A percentile compares a stretch with the other conserved stretches of the same genome.
Conservation (phyloP, 768 basidiomycete species). For the Grammothele lineata region DNA sequence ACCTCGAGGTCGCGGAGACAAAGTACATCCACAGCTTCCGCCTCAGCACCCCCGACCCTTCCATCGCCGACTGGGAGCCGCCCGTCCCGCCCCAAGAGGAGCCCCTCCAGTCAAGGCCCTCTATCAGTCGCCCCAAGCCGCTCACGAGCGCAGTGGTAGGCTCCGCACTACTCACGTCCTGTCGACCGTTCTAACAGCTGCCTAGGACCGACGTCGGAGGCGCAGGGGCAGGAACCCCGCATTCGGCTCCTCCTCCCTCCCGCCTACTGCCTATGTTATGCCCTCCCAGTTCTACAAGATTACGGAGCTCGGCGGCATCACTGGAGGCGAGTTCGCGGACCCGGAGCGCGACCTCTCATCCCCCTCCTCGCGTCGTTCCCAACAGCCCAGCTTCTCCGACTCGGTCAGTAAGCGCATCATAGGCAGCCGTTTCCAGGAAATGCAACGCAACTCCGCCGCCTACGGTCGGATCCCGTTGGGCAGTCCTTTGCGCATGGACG, state of each 20-base stretch:
- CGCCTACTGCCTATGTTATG: constrained; percentile 75
- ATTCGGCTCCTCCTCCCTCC: constrained; percentile 60
- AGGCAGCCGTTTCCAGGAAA: constrained; percentile 71
- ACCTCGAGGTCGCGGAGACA: constrained; percentile 76
- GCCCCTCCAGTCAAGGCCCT: constrained; percentile 38
- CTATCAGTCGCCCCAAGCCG: constrained; percentile 68
- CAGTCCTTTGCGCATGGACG: constrained; percentile 50
- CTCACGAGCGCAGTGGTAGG: constrained; percentile 32
- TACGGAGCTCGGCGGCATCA: constrained; percentile 55
- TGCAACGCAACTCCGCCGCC: constrained; percentile 53
- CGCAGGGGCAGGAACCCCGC: constrained; percentile 57
- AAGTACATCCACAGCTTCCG: constrained; percentile 75
- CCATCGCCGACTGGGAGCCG: constrained; percentile 45
- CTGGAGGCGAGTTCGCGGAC: constrained; percentile 52
- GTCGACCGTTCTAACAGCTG: neutral
- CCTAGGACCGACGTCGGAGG: constrained; percentile 36
- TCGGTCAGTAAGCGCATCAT: constrained; percentile 59
- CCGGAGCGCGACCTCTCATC: constrained; percentile 29
- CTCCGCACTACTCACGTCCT: neutral
- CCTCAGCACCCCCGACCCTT: constrained; percentile 69
- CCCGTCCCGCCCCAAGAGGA: constrained; percentile 32
- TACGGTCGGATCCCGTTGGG: constrained; percentile 60
- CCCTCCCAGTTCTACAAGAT: constrained; percentile 80
- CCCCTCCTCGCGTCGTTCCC: constrained; percentile 1
- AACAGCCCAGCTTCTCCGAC: constrained; percentile 46